Evolutionary conservation across 2,329 filamentous ascomycete species (phyloP).

Genomic region (Chaetomium olivaceum): DNA sequence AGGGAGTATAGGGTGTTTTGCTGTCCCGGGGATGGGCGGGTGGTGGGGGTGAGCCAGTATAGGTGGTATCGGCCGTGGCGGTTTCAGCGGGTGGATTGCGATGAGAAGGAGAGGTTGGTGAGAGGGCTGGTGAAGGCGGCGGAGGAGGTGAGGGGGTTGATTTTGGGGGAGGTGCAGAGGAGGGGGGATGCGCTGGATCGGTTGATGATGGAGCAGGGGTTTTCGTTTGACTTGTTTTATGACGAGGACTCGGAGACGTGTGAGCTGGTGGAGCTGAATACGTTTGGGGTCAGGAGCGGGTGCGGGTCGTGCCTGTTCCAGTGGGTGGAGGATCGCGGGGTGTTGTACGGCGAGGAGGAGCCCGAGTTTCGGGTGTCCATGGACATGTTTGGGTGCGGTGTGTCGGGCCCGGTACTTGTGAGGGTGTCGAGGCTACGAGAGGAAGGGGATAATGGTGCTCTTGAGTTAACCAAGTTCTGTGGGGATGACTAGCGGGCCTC

Average conservation of each 20-base stretch:
- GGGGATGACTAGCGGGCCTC: not conserved
- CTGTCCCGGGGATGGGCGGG: slow-evolving; percentile 36
- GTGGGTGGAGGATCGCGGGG: slow-evolving; percentile 43
- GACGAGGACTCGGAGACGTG: slow-evolving; percentile 34
- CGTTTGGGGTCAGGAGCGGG: slow-evolving; percentile 46
- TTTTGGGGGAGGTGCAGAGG: slow-evolving; percentile 36
- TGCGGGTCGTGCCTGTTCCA: slow-evolving; percentile 51
- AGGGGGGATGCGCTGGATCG: slow-evolving; percentile 32
- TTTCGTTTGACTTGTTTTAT: slow-evolving; percentile 47
- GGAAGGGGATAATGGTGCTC: not conserved
- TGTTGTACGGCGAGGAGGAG: slow-evolving; percentile 40
- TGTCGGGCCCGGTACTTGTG: not conserved
- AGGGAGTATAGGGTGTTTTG: slow-evolving; percentile 49
- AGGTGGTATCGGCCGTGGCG: slow-evolving; percentile 43
- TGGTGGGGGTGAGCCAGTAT: slow-evolving; percentile 46
- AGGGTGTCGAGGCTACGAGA: not conserved
- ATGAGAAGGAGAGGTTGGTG: slow-evolving; percentile 24
- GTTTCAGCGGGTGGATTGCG: slow-evolving; percentile 26
- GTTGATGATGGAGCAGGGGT: slow-evolving; percentile 42
- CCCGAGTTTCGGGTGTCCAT: slow-evolving; percentile 35
- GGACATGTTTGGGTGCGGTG: not conserved
- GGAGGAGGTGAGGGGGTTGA: slow-evolving; percentile 32
- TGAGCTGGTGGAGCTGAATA: slow-evolving; percentile 48
- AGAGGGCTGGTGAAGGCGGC: slow-evolving; percentile 30
- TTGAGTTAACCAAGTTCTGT: not conserved